Evolutionary conservation across 768 basidiomycete genomes (phyloP), one percentile per base, ranked within the genome.

Genomic region (Russula abietina): DNA sequence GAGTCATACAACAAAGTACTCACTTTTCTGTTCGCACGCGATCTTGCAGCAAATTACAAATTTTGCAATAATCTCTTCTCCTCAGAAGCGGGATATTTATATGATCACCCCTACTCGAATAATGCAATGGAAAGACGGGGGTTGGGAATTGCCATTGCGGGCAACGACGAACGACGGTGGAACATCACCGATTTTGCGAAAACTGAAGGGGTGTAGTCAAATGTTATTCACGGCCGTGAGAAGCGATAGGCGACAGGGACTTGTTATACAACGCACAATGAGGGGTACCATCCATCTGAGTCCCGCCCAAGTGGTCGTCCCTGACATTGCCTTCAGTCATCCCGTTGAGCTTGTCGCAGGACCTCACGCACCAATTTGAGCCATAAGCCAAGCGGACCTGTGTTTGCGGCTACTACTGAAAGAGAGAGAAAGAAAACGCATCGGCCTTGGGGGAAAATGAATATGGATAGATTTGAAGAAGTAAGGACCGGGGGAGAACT

Each of bases 221-320:
- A 74, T 93, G 91, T 91, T 93, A 69, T 14, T 26, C 30, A n/a
- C 4, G 16, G 14, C n/a, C 8, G 26, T 61, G 19, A 61, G 45
- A 39, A 36, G 12, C 32, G 17, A 54, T 50, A 67, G 39, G 33
- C n/a, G n/a, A n/a, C n/a, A n/a, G n/a, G n/a, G n/a, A n/a, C n/a
- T n/a, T n/a, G n/a, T n/a, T n/a, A n/a, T n/a, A n/a, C n/a, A n/a
- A 78, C 89, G 69, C 70, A 93, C 91, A 68, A 93, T 84, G 8
- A 93, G 79, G 5, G 5, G 74, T 91, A 93, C 62, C 82, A 84
- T n/a, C 91, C 91, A 5, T 30, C 28, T 5, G 28, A 30, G 70
- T 93, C 91, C 91, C n/a, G n/a, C n/a, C n/a, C 90, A 93, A 10
- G 92, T 78, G 72, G 92, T 65, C 88, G 75, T 22, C 91, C 91